Conservation (phyloP, 2,329 filamentous ascomycete species). For the Aspergillus fructus region DNA sequence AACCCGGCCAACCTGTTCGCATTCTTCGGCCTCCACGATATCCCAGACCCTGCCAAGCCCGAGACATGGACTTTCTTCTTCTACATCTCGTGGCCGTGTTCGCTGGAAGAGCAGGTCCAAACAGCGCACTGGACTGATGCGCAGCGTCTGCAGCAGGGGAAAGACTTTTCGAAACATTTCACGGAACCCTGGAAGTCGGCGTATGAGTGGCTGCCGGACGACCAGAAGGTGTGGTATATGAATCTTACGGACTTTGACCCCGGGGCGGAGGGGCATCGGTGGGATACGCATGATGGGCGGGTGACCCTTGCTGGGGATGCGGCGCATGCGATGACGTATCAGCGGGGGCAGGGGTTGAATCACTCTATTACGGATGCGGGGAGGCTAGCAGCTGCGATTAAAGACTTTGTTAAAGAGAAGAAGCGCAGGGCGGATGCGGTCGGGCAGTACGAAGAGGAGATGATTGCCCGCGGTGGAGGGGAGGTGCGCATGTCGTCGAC, state of each 20-base stretch:
- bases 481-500: slow-evolving; percentile 46
- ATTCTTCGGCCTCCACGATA: slow-evolving; percentile 44
- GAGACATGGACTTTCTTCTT: slow-evolving; percentile 41
- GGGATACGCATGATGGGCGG: slow-evolving; percentile 30
- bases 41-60: slow-evolving; percentile 23
- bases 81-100: slow-evolving; percentile 48
- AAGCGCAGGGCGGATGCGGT: slow-evolving; percentile 20
- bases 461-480: slow-evolving; percentile 42
- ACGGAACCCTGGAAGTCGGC: slow-evolving; percentile 46
- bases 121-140: slow-evolving; percentile 18
- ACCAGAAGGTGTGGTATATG: slow-evolving; percentile 21
- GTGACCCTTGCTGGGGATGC: slow-evolving; percentile 58
- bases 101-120: slow-evolving; percentile 38
- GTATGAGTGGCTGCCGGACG: slow-evolving; percentile 20
- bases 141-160: slow-evolving; percentile 33
- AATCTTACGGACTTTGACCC: slow-evolving; percentile 19
- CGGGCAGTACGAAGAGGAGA: slow-evolving; percentile 33
- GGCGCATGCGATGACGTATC: slow-evolving; percentile 60
- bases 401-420: slow-evolving; percentile 10
- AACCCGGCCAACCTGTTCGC: slow-evolving; percentile 48
- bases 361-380: slow-evolving; percentile 48
- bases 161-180: slow-evolving; percentile 38
- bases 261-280: slow-evolving; percentile 9
- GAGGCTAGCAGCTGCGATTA: slow-evolving; percentile 16
- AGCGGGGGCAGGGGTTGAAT: slow-evolving; percentile 58